These are phyloP conservation scores for Tylopilus subfusipes DNA, from an alignment of 768 basidiomycete species.

Conservation along the genomic window DNA sequence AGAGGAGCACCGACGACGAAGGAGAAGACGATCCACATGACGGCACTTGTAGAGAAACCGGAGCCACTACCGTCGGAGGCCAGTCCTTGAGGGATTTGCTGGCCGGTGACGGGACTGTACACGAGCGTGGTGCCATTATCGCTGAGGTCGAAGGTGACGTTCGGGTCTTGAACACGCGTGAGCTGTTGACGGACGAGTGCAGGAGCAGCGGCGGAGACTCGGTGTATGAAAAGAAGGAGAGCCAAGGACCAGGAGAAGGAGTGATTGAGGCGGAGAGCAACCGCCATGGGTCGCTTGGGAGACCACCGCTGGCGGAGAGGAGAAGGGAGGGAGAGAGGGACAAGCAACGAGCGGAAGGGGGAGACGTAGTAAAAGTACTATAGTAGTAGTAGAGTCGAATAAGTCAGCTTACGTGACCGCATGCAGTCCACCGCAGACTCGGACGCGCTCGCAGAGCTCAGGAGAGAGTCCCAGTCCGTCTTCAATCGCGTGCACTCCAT, in stretches of 20 bases:
- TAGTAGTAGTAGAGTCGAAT: too few species aligned
- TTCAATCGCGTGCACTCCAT: conserved; percentile 90
- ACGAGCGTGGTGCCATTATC: conserved; percentile 39
- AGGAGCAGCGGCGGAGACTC: conserved; percentile 8
- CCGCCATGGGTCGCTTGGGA: conserved; percentile 25
- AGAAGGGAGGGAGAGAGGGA: conserved; percentile 12
- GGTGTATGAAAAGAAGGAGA: conserved; percentile 12
- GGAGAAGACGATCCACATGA: conserved; percentile 57
- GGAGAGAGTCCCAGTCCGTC: conserved; percentile 69
- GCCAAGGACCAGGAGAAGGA: conserved; percentile 16
- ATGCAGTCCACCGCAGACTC: conserved; percentile 10
- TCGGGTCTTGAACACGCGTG: conserved; percentile 26
- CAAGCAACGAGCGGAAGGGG: conserved; percentile 12
- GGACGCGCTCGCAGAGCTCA: conserved; percentile 50
- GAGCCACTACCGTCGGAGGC: conserved; percentile 60
- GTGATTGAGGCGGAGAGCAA: conserved; percentile 15
- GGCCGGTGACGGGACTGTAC: conserved; percentile 42
- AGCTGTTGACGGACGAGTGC: conserved; percentile 14
- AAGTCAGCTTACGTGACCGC: background rate
- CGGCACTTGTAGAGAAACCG: conserved; percentile 43
- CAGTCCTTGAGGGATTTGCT: conserved; percentile 47
- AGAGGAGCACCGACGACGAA: conserved; percentile 52
- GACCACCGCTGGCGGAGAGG: conserved; percentile 13
- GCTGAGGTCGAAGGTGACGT: conserved; percentile 25
- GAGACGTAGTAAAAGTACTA: too few species aligned